phyloP scores from a whole-genome alignment of 495 filamentous ascomycete species.

The Daldinia decipiens region DNA sequence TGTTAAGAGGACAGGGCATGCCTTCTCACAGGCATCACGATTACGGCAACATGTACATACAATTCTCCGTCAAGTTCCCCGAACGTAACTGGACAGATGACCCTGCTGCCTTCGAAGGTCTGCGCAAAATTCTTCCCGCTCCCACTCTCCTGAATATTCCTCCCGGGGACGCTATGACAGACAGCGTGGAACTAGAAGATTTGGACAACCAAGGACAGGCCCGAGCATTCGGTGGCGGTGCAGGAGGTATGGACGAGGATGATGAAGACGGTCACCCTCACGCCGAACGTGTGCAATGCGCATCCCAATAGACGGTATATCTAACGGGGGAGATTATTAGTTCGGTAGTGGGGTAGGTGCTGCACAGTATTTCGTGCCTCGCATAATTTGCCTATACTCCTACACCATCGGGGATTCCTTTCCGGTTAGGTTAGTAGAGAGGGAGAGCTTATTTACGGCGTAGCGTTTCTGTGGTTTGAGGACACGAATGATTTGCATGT shows the following conservation, averaged over 20 bases:
- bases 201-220: constrained; percentile 78
- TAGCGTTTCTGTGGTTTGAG: constrained; percentile 39
- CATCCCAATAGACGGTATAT: constrained; percentile 82
- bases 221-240: constrained; percentile 70
- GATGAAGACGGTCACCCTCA: constrained; percentile 84
- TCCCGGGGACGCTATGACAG: constrained; percentile 85
- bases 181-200: constrained; percentile 83
- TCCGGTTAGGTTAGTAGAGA: constrained; percentile 19
- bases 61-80: constrained; percentile 98
- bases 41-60: constrained; percentile 94
- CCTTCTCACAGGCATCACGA: constrained; percentile 96
- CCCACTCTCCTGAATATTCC: constrained; percentile 68
- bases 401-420: constrained; percentile 3
- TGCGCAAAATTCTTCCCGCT: constrained; percentile 84
- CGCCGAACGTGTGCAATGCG: constrained; percentile 95
- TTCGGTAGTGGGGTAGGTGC: constrained; percentile 3
- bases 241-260: constrained; percentile 77
- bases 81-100: constrained; percentile 69
- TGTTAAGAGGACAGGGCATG: constrained; percentile 98
- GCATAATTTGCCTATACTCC: constrained; percentile 23
- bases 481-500: constrained; percentile 45
- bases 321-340: constrained; percentile 4
- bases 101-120: constrained; percentile 65
- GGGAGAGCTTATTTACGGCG: constrained; percentile 43
- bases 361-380: constrained; percentile 13